A percentile compares a stretch with the other conserved stretches of the same genome.
Evolutionary conservation across 306 rosid genomes (phyloP).

Genomic region (Trifolium pratense): DNA sequence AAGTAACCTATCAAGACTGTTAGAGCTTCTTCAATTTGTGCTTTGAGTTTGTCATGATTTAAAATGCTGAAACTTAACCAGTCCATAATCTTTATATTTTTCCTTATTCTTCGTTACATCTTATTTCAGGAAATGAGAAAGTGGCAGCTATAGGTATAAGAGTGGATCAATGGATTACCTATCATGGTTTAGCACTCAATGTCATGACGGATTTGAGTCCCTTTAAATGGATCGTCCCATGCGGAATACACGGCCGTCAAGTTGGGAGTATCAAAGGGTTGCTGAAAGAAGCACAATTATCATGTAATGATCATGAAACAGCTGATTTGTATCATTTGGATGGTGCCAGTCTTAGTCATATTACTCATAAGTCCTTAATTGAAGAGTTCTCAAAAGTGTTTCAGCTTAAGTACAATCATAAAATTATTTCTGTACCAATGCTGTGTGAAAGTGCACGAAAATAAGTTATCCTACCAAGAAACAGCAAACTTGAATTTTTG

Average conservation of each 20-base stretch:
- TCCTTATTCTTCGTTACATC: constrained; percentile 25
- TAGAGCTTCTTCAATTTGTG: constrained; percentile 7
- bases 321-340: constrained; percentile 19
- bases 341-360: constrained; percentile 54
- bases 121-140: constrained; percentile 71
- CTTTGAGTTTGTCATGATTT: neutral
- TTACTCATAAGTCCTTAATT: constrained; percentile 56
- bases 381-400: constrained; percentile 69
- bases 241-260: constrained; percentile 66
- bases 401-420: constrained; percentile 52
- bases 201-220: constrained; percentile 70
- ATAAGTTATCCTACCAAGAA: constrained; percentile 18
- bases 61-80: constrained; percentile 9
- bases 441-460: constrained; percentile 34
- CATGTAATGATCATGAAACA: constrained; percentile 27
- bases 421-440: constrained; percentile 39
- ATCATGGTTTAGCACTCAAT: constrained; percentile 77
- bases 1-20: neutral
- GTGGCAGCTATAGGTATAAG: constrained; percentile 74
- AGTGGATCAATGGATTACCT: constrained; percentile 69
- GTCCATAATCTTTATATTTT: neutral
- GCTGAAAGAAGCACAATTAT: constrained; percentile 44
- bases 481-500: constrained; percentile 19
- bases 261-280: constrained; percentile 72
- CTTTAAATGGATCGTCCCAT: constrained; percentile 67